phyloP scores from a whole-genome alignment of 352 stramenopile species.

The Phytophthora chlamydospora region DNA sequence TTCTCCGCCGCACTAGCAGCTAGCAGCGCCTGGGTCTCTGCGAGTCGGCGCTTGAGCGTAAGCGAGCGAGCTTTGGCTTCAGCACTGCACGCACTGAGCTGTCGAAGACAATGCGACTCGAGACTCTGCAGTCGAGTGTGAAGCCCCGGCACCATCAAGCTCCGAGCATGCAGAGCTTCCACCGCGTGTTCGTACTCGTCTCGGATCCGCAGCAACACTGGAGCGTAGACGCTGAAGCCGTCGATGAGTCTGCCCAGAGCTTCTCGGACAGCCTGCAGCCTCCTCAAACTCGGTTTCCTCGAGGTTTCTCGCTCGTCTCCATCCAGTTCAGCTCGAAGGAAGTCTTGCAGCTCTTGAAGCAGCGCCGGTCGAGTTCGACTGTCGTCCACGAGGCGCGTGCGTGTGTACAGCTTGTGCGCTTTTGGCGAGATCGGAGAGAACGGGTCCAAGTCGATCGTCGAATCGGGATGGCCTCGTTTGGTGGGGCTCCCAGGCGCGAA shows the following conservation, averaged over 20 bases:
- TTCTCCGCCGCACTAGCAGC: conserved; percentile 59
- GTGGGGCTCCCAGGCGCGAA: conserved; percentile 24
- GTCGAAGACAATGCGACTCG: conserved; percentile 65
- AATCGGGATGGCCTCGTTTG: conserved; percentile 8
- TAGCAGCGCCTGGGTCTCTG: conserved; percentile 58
- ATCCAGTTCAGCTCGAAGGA: conserved; percentile 40
- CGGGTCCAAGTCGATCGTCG: conserved; percentile 17
- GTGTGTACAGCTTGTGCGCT: conserved; percentile 28
- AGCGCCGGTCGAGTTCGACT: conserved; percentile 42
- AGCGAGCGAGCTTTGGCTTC: conserved; percentile 46
- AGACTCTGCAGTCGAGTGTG: conserved; percentile 61
- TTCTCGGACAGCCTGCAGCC: conserved; percentile 64
- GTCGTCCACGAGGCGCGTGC: conserved; percentile 34
- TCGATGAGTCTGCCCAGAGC: conserved; percentile 59
- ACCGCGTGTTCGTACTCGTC: conserved; percentile 67
- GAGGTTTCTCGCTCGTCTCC: conserved; percentile 5
- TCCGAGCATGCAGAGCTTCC: conserved; percentile 33
- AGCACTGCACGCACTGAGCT: conserved; percentile 53
- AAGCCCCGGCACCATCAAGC: conserved; percentile 54
- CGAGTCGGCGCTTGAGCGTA: conserved; percentile 52
- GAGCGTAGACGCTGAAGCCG: conserved; percentile 69
- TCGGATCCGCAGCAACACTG: conserved; percentile 64
- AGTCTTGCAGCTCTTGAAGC: conserved; percentile 52
- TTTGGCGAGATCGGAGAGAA: conserved; percentile 37
- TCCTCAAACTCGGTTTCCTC: conserved; percentile 34